These are phyloP conservation scores for Salix viminalis DNA, from an alignment of 345 rosid genomes.

Conservation along the genomic window DNA sequence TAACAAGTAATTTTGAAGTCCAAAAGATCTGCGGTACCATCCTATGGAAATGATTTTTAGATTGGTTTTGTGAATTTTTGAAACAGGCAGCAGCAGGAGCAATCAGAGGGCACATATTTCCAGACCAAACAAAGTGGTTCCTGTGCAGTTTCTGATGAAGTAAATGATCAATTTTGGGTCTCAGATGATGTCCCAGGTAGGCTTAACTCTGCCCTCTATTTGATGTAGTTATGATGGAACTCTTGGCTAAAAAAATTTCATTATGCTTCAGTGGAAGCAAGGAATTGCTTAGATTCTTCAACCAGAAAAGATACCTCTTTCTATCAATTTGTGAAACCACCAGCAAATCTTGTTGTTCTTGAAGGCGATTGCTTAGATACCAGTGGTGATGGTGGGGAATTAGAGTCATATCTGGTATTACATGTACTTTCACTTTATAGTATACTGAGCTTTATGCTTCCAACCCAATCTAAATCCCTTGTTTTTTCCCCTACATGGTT, in stretches of 20 bases:
- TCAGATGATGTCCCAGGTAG: conserved; percentile 76
- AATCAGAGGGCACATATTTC: conserved; percentile 38
- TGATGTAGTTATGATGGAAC: conserved; percentile 5
- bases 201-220: neutral
- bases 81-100: conserved; percentile 67
- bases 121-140: conserved; percentile 42
- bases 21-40: neutral
- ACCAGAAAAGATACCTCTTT: conserved; percentile 45
- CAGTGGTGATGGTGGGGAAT: conserved; percentile 67
- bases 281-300: conserved; percentile 66
- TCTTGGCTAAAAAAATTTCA: conserved; percentile 8
- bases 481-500: conserved; percentile 21
- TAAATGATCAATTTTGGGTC: conserved; percentile 69
- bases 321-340: conserved; percentile 75
- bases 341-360: conserved; percentile 87
- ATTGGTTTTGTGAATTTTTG: neutral
- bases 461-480: conserved; percentile 5
- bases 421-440: conserved; percentile 13
- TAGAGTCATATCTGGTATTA: conserved; percentile 92
- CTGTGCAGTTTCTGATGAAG: conserved; percentile 43
- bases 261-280: conserved; percentile 58
- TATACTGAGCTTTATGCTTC: conserved; percentile 10
- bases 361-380: conserved; percentile 90
- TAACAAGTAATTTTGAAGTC: neutral
- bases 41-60: neutral